A percentile compares a stretch with the other conserved stretches of the same genome.
Evolutionary conservation across 129 eudicot genomes (phyloP).

Genomic region (Gnaphalium uliginosum): DNA sequence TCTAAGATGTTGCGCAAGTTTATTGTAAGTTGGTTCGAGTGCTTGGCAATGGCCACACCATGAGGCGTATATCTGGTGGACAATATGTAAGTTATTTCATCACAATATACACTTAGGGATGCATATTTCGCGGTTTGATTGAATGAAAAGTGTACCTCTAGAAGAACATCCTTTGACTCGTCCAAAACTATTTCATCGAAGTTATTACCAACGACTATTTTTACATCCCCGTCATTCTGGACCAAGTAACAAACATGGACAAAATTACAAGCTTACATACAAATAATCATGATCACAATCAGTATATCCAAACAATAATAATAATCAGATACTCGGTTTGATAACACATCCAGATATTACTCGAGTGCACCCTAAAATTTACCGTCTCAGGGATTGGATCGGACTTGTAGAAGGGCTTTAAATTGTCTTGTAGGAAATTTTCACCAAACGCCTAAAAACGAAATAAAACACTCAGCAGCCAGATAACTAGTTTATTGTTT

Average conservation of each 20-base stretch:
- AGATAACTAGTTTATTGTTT: background rate
- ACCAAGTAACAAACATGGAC: slow-evolving; percentile 13
- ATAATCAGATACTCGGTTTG: slow-evolving; percentile 3
- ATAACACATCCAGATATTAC: background rate
- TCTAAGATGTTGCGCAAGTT: slow-evolving; percentile 68
- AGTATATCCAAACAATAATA: background rate
- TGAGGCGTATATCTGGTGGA: slow-evolving; percentile 71
- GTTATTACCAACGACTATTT: slow-evolving; percentile 85
- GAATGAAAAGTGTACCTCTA: slow-evolving; percentile 58
- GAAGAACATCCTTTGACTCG: slow-evolving; percentile 96
- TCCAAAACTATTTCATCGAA: slow-evolving; percentile 89
- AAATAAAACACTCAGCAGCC: slow-evolving; percentile 12
- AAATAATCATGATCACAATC: background rate
- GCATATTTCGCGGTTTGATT: background rate
- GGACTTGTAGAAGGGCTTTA: slow-evolving; percentile 84
- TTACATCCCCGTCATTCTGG: slow-evolving; percentile 92
- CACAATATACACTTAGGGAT: background rate
- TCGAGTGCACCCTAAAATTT: slow-evolving; percentile 28
- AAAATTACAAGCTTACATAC: slow-evolving; percentile 4
- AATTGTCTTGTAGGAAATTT: slow-evolving; percentile 73
- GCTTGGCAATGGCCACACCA: slow-evolving; percentile 90
- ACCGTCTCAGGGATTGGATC: slow-evolving; percentile 86
- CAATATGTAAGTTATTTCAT: background rate
- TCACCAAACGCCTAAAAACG: slow-evolving; percentile 58
- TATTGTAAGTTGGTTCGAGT: slow-evolving; percentile 72